These are phyloP conservation scores for Colletotrichum phormii DNA, from an alignment of 2,329 filamentous ascomycete species.

Conservation along the genomic window DNA sequence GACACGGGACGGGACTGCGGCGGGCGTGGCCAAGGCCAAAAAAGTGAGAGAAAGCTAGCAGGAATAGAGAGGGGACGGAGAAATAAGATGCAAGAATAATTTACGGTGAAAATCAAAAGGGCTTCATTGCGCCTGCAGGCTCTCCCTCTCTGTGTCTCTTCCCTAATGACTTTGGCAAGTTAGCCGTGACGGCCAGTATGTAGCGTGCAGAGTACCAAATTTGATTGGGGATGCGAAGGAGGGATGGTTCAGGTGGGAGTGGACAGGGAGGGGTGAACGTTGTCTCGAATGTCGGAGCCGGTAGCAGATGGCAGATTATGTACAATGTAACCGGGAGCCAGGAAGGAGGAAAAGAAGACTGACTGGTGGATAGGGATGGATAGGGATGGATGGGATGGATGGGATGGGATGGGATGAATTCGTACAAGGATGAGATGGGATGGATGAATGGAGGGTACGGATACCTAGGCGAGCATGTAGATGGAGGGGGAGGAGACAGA, in stretches of 20 bases:
- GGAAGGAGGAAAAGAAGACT: conserved; percentile 24
- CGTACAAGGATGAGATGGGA: conserved; percentile 4
- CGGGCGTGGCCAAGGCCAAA: conserved; percentile 1
- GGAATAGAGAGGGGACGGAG: neutral
- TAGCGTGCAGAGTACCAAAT: conserved; percentile 27
- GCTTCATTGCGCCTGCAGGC: neutral
- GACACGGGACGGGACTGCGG: conserved; percentile 28
- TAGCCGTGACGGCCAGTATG: neutral
- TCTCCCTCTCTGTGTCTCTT: neutral
- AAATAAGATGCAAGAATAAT: neutral
- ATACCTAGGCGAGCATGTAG: neutral
- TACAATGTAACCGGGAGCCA: conserved; percentile 32
- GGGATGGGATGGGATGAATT: conserved; percentile 5
- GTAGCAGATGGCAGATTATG: conserved; percentile 34
- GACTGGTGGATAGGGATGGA: conserved; percentile 9
- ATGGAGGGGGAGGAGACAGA: conserved; percentile 1
- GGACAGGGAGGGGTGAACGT: conserved; percentile 29
- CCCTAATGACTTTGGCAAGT: neutral
- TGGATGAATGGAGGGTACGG: neutral
- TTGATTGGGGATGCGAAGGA: conserved; percentile 35
- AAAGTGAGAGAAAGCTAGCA: neutral
- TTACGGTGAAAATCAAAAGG: neutral
- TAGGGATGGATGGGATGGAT: too few species aligned
- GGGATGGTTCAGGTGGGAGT: conserved; percentile 37
- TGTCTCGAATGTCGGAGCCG: conserved; percentile 36